phyloP scores from a whole-genome alignment of 371 early-diverging fungal genomes.

The Mucor saturninus region DNA sequence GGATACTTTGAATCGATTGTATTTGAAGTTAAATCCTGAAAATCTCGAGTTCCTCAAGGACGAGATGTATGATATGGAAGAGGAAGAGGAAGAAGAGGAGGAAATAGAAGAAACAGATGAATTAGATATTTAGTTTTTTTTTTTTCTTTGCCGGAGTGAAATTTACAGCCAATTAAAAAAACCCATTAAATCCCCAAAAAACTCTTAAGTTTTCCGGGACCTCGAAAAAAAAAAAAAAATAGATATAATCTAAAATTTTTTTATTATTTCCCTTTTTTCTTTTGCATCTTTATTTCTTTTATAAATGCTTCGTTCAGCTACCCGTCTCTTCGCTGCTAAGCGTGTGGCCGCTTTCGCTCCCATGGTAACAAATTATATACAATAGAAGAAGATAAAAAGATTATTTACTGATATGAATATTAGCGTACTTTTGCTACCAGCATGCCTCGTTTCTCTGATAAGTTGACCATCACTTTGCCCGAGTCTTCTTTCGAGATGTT shows the following conservation, averaged over 20 bases:
- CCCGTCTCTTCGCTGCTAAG: slow-evolving; percentile 54
- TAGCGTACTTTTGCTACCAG: slow-evolving; percentile 54
- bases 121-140: not conserved
- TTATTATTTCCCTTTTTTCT: slow-evolving; percentile 18
- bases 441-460: slow-evolving; percentile 44
- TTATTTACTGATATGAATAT: not conserved
- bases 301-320: slow-evolving; percentile 55
- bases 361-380: slow-evolving; percentile 20
- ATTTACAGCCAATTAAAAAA: slow-evolving; percentile 8
- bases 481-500: slow-evolving; percentile 67
- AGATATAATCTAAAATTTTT: slow-evolving; percentile 7
- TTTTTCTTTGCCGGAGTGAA: not conserved
- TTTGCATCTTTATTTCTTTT: slow-evolving; percentile 26
- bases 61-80: slow-evolving; percentile 16
- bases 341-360: slow-evolving; percentile 31
- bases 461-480: slow-evolving; percentile 62
- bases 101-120: slow-evolving; percentile 16
- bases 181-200: slow-evolving; percentile 17
- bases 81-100: slow-evolving; percentile 14
- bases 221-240: slow-evolving; percentile 16
- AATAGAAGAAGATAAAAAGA: not conserved
- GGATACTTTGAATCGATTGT: slow-evolving; percentile 31
- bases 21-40: slow-evolving; percentile 31
- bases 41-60: slow-evolving; percentile 24
- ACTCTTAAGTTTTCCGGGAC: slow-evolving; percentile 22